These are phyloP conservation scores for Solanum tacnaense DNA, from an alignment of 257 asterid species.

Conservation along the genomic window DNA sequence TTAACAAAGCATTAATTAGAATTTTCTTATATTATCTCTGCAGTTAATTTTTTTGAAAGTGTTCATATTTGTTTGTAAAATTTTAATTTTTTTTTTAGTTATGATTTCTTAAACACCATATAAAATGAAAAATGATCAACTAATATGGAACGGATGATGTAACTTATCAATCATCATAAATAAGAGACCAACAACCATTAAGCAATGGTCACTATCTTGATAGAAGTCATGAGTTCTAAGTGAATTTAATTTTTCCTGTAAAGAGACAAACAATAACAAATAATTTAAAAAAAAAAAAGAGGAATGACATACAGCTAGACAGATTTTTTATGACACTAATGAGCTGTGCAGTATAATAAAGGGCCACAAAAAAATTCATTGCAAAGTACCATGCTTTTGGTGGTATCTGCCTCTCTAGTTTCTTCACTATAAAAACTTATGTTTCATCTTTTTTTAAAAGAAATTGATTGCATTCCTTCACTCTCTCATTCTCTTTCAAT, in stretches of 20 bases:
- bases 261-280: neutral
- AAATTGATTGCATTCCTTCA: neutral
- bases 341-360: conserved; percentile 39
- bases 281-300: neutral
- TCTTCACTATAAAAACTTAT: conserved; percentile 6
- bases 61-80: too few species aligned
- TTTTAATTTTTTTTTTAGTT: too few species aligned
- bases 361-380: conserved; percentile 35
- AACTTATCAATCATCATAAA: conserved; percentile 51
- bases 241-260: conserved; percentile 1
- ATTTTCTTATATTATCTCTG: too few species aligned
- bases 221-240: conserved; percentile 12
- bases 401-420: neutral
- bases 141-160: accelerated
- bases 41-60: too few species aligned
- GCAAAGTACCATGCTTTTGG: conserved; percentile 23
- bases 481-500: neutral
- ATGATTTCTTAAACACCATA: accelerated
- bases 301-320: conserved; percentile 38
- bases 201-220: conserved; percentile 55
- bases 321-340: conserved; percentile 25
- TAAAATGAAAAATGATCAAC: too few species aligned
- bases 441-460: neutral
- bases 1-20: too few species aligned
- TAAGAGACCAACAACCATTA: conserved; percentile 49